phyloP scores from a whole-genome alignment of 2,329 filamentous ascomycete genomes.

The Nigrospora sphaerica region DNA sequence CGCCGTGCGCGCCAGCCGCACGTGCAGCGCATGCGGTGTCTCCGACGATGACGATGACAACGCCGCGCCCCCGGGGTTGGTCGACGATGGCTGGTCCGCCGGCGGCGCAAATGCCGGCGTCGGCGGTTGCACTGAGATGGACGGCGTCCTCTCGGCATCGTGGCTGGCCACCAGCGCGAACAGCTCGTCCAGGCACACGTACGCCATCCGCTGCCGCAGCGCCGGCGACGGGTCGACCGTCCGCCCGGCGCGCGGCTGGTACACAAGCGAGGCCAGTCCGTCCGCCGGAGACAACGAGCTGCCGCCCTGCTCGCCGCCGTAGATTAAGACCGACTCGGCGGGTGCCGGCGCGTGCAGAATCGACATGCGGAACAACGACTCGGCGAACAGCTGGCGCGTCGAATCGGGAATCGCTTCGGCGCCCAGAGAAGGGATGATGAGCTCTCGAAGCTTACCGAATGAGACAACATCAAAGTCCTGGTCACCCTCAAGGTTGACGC shows the following conservation, averaged over 20 bases:
- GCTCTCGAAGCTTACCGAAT: conserved; percentile 59
- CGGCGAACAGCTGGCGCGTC: conserved; percentile 62
- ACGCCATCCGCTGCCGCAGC: conserved; percentile 64
- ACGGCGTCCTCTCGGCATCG: conserved; percentile 27
- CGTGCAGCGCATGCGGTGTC: conserved; percentile 28
- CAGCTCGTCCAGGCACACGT: conserved; percentile 74
- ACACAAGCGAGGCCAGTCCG: conserved; percentile 52
- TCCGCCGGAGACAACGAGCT: conserved; percentile 13
- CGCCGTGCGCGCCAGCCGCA: conserved; percentile 64
- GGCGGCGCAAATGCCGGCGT: conserved; percentile 32
- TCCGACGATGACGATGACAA: conserved; percentile 10
- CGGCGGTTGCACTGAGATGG: conserved; percentile 33
- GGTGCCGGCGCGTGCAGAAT: conserved; percentile 63
- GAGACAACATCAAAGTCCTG: conserved; percentile 75
- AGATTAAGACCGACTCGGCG: conserved; percentile 51
- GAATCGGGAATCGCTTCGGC: conserved; percentile 56
- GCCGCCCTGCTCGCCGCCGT: conserved; percentile 28
- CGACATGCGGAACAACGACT: conserved; percentile 73
- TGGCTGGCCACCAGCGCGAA: conserved; percentile 57
- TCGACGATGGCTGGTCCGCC: conserved; percentile 13
- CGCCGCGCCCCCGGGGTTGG: conserved; percentile 1
- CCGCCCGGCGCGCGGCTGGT: conserved; percentile 59
- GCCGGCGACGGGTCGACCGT: conserved; percentile 63
- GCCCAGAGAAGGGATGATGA: conserved; percentile 71
- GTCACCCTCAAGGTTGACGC: conserved; percentile 53